These are phyloP conservation scores for Geranomyces michiganensis DNA, from an alignment of 192 early-diverging fungal genomes.

Conservation along the genomic window DNA sequence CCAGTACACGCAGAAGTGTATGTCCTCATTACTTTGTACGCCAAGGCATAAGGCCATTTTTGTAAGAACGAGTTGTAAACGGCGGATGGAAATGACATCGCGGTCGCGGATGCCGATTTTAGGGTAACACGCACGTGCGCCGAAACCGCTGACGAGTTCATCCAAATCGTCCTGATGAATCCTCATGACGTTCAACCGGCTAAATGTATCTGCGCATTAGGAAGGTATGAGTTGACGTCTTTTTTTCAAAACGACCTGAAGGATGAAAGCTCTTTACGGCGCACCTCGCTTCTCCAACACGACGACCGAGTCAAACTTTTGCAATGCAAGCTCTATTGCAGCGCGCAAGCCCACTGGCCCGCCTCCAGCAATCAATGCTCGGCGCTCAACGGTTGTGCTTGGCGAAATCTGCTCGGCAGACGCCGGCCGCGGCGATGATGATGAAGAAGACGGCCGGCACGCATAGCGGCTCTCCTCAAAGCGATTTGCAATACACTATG, in stretches of 20 bases:
- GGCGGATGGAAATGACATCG: constrained; percentile 26
- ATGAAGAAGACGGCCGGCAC: no score
- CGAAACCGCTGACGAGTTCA: constrained; percentile 23
- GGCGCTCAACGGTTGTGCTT: not conserved
- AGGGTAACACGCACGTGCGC: constrained; percentile 29
- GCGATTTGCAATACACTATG: not conserved
- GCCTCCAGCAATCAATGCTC: constrained; percentile 25
- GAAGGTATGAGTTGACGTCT: no score
- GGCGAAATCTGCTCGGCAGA: not conserved
- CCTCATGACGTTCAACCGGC: constrained; percentile 27
- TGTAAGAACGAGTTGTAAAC: constrained; percentile 24
- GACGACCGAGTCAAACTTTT: constrained; percentile 12
- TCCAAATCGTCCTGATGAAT: constrained; percentile 28
- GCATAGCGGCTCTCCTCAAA: constrained; percentile 11
- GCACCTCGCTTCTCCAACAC: constrained; percentile 22
- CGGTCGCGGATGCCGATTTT: constrained; percentile 19
- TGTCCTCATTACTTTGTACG: constrained; percentile 9
- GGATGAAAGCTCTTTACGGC: no score
- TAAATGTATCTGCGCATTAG: constrained; percentile 17
- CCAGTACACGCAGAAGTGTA: not conserved
- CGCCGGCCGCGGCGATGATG: not conserved
- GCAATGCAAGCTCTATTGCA: constrained; percentile 27
- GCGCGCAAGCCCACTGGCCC: constrained; percentile 29
- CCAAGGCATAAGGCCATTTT: constrained; percentile 35
- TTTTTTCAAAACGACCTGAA: no score